Base-by-base conservation (phyloP, 2,329 filamentous ascomycete species). In the Zymoseptoria passerinii region DNA sequence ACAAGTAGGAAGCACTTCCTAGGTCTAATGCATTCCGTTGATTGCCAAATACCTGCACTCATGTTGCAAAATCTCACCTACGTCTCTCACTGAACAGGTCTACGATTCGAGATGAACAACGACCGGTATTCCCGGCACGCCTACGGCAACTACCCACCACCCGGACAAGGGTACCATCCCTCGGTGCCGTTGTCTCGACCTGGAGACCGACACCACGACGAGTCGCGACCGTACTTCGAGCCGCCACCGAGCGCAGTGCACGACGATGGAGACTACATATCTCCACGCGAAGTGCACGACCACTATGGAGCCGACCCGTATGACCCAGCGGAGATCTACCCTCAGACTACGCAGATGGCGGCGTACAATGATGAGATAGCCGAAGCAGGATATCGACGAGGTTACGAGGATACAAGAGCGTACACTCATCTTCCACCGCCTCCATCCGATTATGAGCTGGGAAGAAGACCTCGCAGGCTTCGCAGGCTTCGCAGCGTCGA, bases 281-380 rank as follows among this genome's bases (percentile, higher is more conserved):
- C 55, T 18, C 50, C 50, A 18, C 19, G 55, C 19, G 50, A 27
- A 18, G 23, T 28, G n/a, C 23, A 50, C 19, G 20, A 57, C n/a
- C 49, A 51, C 2, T 27, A 58, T n/a, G 53, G 59, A 55, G 35
- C n/a, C 2, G 35, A 44, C n/a, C 55, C 58, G 44, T 63, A 62
- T 40, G 60, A 52, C 16, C 61, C 57, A 8, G 48, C 53, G 44
- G 64, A 63, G n/a, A 57, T 56, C 18, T 48, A 54, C n/a, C 53
- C 58, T 10, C 50, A 64, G 20, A 59, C 57, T 20, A 61, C 62
- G 10, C 54, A 58, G 19, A 18, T 69, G 48, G 53, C 61, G 7
- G 64, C 65, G 3, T 69, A 68, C 53, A 63, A 69, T 49, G 65
- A 68, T 27, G 63, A 67, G 44, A 69, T 66, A 58, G 67, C 67